These are phyloP conservation scores for Cinnamomum chago DNA, from an alignment of 164 flowering plant genomes.

Conservation along the genomic window DNA sequence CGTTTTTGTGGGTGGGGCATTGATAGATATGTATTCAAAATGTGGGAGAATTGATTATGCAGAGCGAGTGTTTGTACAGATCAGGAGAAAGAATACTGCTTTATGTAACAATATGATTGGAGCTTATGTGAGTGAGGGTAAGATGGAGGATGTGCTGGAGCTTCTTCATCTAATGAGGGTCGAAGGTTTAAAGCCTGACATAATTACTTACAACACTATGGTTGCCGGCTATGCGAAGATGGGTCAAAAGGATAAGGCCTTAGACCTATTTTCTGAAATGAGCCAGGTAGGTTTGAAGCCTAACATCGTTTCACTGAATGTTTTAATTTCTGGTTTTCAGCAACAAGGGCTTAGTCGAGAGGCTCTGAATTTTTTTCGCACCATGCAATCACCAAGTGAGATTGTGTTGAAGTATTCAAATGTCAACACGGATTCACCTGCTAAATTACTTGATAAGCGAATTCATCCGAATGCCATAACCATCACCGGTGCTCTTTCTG, in stretches of 20 bases:
- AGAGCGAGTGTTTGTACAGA: constrained; percentile 26
- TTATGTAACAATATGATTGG: constrained; percentile 50
- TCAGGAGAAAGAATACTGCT: constrained; percentile 27
- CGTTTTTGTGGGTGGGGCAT: constrained; percentile 37
- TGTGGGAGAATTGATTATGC: constrained; percentile 36
- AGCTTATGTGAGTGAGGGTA: constrained; percentile 35
- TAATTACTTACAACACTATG: constrained; percentile 40
- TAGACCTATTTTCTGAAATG: constrained; percentile 34
- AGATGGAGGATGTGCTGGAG: constrained; percentile 23
- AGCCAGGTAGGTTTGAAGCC: constrained; percentile 32
- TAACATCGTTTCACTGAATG: constrained; percentile 33
- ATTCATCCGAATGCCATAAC: constrained; percentile 31
- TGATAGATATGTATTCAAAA: constrained; percentile 43
- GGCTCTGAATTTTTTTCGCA: constrained; percentile 38
- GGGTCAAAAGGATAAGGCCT: constrained; percentile 37
- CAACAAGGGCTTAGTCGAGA: constrained; percentile 36
- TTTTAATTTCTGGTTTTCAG: constrained; percentile 47
- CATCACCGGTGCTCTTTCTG: constrained; percentile 40
- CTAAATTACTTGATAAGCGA: constrained; percentile 2
- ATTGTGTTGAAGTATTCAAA: background rate
- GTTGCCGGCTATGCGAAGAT: constrained; percentile 38
- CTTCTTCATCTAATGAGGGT: constrained; percentile 27
- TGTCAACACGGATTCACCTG: constrained; percentile 5
- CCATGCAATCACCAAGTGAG: constrained; percentile 28
- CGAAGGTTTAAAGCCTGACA: constrained; percentile 35